Percentiles rank a stretch among this genome's conserved stretches.
These are phyloP conservation scores for Hygrocybe coccinea DNA, from an alignment of 768 basidiomycete genomes.

Conservation along the genomic window DNA sequence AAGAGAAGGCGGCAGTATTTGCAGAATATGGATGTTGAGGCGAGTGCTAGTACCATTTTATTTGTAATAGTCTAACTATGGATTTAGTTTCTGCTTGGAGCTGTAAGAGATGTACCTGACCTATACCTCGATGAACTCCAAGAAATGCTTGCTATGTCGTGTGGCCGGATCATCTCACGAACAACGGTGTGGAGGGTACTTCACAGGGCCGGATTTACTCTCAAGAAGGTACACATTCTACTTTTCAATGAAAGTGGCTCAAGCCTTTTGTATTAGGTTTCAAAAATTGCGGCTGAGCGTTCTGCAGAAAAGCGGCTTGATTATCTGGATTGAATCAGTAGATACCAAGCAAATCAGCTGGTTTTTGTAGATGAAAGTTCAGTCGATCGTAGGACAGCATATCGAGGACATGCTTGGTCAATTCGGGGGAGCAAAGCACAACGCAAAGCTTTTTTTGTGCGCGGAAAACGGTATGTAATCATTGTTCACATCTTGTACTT, in stretches of 20 bases:
- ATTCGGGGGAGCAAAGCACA: conserved; percentile 9
- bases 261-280: background rate
- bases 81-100: background rate
- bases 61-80: background rate
- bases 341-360: conserved; percentile 20
- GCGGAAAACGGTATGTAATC: background rate
- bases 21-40: conserved; percentile 7
- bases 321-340: background rate
- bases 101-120: background rate
- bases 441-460: background rate
- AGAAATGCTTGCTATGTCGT: background rate
- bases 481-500: too few species aligned
- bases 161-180: conserved; percentile 4
- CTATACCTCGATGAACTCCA: background rate
- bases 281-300: conserved; percentile 1
- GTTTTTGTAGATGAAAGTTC: conserved; percentile 35
- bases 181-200: conserved; percentile 16
- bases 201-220: conserved; percentile 12
- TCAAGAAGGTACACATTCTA: conserved; percentile 15
- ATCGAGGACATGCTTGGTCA: conserved; percentile 9
- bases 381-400: conserved; percentile 24
- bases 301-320: conserved; percentile 8
- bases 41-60: background rate
- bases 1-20: conserved; percentile 1
- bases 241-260: background rate